phyloP scores from a whole-genome alignment of 805 yeast genomes.

The Dipodascopsis tothii region DNA sequence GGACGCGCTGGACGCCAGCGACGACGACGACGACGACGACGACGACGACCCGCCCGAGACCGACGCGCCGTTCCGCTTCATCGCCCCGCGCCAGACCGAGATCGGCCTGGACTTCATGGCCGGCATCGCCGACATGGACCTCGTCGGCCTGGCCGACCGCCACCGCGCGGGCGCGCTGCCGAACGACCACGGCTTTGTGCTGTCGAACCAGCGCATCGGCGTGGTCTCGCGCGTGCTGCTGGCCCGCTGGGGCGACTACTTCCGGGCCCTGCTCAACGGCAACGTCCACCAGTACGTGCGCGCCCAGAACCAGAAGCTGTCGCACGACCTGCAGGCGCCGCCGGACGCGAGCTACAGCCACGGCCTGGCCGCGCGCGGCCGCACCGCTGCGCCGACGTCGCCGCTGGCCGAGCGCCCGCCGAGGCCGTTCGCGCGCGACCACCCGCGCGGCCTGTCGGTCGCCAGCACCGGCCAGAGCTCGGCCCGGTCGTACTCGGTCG shows the following conservation, averaged over 20 bases:
- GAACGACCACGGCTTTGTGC: background rate
- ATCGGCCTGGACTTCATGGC: background rate
- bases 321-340: background rate
- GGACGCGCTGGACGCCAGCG: background rate
- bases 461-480: background rate
- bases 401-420: background rate
- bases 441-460: background rate
- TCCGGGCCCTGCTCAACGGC: background rate
- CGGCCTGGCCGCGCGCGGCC: background rate
- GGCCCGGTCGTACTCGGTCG: background rate
- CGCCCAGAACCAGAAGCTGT: background rate
- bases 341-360: background rate
- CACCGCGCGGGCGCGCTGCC: background rate
- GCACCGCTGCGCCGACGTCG: too few species aligned
- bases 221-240: conserved; percentile 10
- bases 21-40: background rate
- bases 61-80: background rate
- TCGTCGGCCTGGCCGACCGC: background rate
- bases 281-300: background rate
- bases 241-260: conserved; percentile 16
- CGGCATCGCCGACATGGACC: background rate
- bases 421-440: background rate
- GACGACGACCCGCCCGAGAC: background rate
- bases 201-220: conserved; percentile 2
- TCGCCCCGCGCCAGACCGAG: background rate